Conservation (phyloP, 768 basidiomycete species). For the Coprinopsis sp. region DNA sequence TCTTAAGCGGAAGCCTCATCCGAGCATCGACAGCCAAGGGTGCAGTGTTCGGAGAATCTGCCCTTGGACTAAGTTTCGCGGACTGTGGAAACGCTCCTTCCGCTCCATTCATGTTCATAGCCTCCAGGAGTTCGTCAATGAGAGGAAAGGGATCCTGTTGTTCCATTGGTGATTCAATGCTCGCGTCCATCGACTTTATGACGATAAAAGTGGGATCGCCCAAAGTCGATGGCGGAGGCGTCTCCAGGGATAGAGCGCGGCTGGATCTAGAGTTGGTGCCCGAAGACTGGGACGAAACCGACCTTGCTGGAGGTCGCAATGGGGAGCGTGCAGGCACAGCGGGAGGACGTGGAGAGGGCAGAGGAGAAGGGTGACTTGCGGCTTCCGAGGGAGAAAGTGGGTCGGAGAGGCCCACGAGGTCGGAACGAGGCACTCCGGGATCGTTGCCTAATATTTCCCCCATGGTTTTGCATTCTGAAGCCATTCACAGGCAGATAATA, state of each 20-base stretch:
- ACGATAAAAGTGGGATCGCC: conserved; percentile 18
- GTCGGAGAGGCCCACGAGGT: conserved; percentile 5
- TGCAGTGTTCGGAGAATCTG: conserved; percentile 23
- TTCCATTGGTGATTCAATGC: conserved; percentile 23
- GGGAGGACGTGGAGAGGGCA: conserved; percentile 13
- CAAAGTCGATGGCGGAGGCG: conserved; percentile 14
- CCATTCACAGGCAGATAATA: neutral
- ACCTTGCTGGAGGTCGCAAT: conserved; percentile 29
- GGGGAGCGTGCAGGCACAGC: conserved; percentile 34
- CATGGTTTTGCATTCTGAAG: neutral
- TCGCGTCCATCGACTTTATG: conserved; percentile 16
- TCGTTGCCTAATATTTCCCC: neutral
- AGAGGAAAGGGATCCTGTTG: conserved; percentile 21
- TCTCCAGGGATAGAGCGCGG: conserved; percentile 5
- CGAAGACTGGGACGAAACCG: conserved; percentile 19
- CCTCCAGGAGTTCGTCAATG: conserved; percentile 21
- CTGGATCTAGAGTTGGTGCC: conserved; percentile 9
- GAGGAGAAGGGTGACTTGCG: conserved; percentile 3
- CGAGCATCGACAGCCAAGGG: conserved; percentile 1
- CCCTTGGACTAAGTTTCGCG: conserved; percentile 20
- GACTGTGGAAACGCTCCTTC: conserved; percentile 18
- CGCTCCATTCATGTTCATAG: conserved; percentile 16
- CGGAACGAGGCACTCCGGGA: conserved; percentile 8
- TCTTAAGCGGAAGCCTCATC: conserved; percentile 17
- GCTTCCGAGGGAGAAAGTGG: conserved; percentile 3